phyloP scores from a whole-genome alignment of 352 stramenopile species.

The Phytophthora tubulina region DNA sequence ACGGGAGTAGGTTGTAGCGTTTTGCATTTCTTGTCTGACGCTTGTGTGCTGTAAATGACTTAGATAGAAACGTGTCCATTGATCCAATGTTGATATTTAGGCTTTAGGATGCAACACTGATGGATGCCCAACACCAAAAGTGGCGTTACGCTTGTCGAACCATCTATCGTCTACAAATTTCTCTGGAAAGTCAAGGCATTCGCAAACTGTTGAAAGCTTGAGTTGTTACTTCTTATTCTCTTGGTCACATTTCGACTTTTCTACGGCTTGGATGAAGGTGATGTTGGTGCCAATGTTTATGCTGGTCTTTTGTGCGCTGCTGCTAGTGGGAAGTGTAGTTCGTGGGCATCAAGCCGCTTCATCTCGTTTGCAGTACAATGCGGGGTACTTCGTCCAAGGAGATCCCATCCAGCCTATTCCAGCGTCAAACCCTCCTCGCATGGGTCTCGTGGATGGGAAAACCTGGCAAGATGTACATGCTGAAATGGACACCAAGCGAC shows the following conservation, averaged over 20 bases:
- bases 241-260: slow-evolving; percentile 15
- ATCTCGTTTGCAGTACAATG: slow-evolving; percentile 21
- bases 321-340: slow-evolving; percentile 16
- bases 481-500: slow-evolving; percentile 14
- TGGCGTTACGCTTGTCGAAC: slow-evolving; percentile 5
- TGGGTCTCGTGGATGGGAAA: slow-evolving; percentile 41
- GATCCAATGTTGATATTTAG: slow-evolving; percentile 4
- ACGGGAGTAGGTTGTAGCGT: background rate
- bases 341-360: slow-evolving; percentile 2
- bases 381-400: slow-evolving; percentile 39
- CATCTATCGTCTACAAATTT: slow-evolving; percentile 26
- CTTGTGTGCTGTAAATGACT: slow-evolving; percentile 36
- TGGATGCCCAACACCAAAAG: slow-evolving; percentile 6
- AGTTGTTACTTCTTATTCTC: slow-evolving; percentile 3
- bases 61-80: slow-evolving; percentile 31
- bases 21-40: slow-evolving; percentile 17
- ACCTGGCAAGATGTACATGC: slow-evolving; percentile 39
- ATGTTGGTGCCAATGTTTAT: background rate
- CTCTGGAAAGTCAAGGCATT: background rate
- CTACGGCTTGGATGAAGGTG: background rate
- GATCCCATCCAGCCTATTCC: slow-evolving; percentile 9
- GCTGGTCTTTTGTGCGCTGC: slow-evolving; percentile 1
- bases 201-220: background rate
- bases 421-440: slow-evolving; percentile 28
- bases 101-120: slow-evolving; percentile 8